Base-by-base conservation (phyloP, 768 basidiomycete genomes). In the Tephrocybe sp. region DNA sequence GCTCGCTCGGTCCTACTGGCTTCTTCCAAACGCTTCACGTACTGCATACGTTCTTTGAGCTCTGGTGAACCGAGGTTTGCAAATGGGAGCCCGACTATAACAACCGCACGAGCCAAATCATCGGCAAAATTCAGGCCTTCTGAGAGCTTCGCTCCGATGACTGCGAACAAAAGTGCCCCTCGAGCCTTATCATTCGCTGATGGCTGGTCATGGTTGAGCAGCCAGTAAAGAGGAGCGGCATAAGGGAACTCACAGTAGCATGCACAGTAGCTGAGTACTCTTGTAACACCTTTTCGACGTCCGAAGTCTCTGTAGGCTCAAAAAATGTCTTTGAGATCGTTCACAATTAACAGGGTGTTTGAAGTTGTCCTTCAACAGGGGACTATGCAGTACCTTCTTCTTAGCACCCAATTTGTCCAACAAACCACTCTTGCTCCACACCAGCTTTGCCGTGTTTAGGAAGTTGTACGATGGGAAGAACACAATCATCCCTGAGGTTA, bases 141-240 rank as follows among this genome's bases (percentile, higher is more conserved):
- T 0, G 93, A 95, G n/a, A 99, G 79, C 65, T 98, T 98, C 23
- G 94, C 96, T 15, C 95, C 95, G 23, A 98, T 87, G 9, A 98
- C 97, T 2, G 97, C 96, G 49, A 98, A 86, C 4, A 99, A 73
- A 33, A 99, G 66, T 2, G 92, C 91, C 14, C 93, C 93, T 55
- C 69, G 68, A 65, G 63, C 69, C 53, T 71, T 73, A 15, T 55
- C 62, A n/a, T 62, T 55, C 18, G 55, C 34, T 24, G 57, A 51
- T 32, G 49, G 25, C 61, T 57, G 34, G 7, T 30, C 3, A 14
- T 1, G 17, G 42, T 15, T 9, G 30, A 37, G n/a, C 17, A n/a
- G 1, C 11, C 8, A 15, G 14, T 3, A 3, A 20, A 34, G 40
- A 4, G 14, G 21, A 21, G 23, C 14, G 2, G 25, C 17, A 41